A percentile compares a stretch with the other conserved stretches of the same genome.
Evolutionary conservation across 2,329 filamentous ascomycete genomes (phyloP).

Genomic region (Trichoderma aggressivum): DNA sequence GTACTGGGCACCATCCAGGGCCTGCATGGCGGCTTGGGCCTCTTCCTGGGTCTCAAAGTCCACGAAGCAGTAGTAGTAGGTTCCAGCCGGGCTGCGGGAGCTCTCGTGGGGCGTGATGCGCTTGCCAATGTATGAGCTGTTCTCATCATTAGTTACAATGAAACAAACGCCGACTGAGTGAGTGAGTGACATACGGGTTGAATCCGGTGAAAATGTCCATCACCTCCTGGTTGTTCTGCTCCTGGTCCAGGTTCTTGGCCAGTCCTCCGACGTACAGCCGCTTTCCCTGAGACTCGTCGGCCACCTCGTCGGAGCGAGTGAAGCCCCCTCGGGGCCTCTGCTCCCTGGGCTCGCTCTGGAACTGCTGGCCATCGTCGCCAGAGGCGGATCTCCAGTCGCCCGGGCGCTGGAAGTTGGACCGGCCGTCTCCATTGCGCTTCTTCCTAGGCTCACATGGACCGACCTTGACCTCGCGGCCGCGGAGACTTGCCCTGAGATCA

Average conservation of each 20-base stretch:
- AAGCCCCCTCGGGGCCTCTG: conserved; percentile 29
- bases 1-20: conserved; percentile 25
- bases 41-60: conserved; percentile 56
- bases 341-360: conserved; percentile 18
- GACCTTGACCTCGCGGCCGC: conserved; percentile 59
- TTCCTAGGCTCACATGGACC: conserved; percentile 61
- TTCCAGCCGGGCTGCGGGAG: conserved; percentile 49
- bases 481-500: conserved; percentile 52
- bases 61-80: conserved; percentile 65
- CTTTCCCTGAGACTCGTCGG: conserved; percentile 32
- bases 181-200: conserved; percentile 32
- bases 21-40: conserved; percentile 46
- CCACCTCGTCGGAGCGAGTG: conserved; percentile 32
- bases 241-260: conserved; percentile 46
- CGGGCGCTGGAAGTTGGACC: conserved; percentile 39
- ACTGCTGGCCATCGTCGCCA: conserved; percentile 19
- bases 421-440: conserved; percentile 24
- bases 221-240: conserved; percentile 45
- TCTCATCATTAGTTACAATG: neutral
- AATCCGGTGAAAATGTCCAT: conserved; percentile 45
- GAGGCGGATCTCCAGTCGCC: conserved; percentile 39
- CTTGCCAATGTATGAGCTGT: conserved; percentile 40
- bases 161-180: neutral
- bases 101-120: conserved; percentile 57
- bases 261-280: conserved; percentile 52